Evolutionary conservation across 176 grass and related monocot species (phyloP), one percentile per base, ranked within the genome.

Genomic region (Leersia perrieri): DNA sequence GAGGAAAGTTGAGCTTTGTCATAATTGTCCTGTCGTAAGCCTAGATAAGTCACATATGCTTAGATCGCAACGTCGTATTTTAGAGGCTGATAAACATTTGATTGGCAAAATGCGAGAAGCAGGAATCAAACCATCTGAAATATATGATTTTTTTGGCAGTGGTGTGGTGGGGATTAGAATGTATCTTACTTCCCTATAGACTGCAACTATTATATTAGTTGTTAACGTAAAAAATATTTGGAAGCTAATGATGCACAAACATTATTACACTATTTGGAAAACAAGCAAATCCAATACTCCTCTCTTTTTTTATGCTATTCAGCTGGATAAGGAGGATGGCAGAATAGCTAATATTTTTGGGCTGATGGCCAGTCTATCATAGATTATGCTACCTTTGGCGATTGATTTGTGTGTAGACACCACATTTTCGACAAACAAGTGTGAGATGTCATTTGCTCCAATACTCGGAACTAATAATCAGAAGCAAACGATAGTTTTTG

Each of bases 381-480:
- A 35, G 79, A 73, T 77, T 91, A 80, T 33, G 40, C 72, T 20
- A 81, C 80, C 76, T 91, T 91, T 75, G 81, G 89, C 47, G 89
- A 91, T 77, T n/a, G n/a, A n/a, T n/a, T n/a, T n/a, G n/a, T n/a
- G 81, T 63, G 5, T 32, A 87, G 76, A 88, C 51, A 88, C 81
- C 33, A 85, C 81, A 27, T 91, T 87, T 58, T 33, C 32, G 10
- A 87, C 60, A 81, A 85, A 74, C 32, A 68, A n/a, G 40, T 68
- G 60, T 42, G 79, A 68, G 49, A 74, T 78, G 27, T 85, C 89
- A 3, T 76, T 91, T 66, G 68, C 85, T 47, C 80, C 84, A 44
- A 76, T 91, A 72, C 66, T 91, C 30, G 89, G 89, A 27, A 61
- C 77, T 34, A 91, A 91, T 53, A 84, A 91, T 76, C 89, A 91